Evolutionary conservation across 805 yeast genomes (phyloP).

Genomic region (Candida ficus): DNA sequence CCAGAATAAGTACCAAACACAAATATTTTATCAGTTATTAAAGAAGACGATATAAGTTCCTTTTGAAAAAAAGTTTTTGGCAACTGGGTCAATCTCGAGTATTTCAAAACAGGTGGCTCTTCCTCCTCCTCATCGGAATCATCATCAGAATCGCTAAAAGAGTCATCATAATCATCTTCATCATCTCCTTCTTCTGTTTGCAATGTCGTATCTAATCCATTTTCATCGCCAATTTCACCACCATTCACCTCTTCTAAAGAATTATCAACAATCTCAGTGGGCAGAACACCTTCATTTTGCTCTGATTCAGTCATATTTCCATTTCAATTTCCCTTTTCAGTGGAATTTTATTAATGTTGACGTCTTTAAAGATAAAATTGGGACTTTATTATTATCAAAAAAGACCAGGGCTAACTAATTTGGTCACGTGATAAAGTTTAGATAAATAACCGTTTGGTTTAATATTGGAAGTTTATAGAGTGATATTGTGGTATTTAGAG

Average conservation of each 20-base stretch:
- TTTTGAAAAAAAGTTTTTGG: constrained; percentile 66
- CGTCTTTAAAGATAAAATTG: no score
- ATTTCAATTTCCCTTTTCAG: no score
- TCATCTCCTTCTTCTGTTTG: background rate
- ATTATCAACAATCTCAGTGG: no score
- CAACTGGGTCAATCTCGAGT: constrained; percentile 60
- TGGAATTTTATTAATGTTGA: no score
- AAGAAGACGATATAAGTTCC: constrained; percentile 75
- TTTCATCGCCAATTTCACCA: background rate
- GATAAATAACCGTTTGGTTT: no score
- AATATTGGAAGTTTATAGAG: no score
- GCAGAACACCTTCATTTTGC: background rate
- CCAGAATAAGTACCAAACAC: constrained; percentile 92
- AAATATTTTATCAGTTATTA: constrained; percentile 53
- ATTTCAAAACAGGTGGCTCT: constrained; percentile 71
- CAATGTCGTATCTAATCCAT: no score
- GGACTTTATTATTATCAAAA: no score
- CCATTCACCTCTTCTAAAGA: background rate
- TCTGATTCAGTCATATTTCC: background rate
- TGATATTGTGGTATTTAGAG: no score
- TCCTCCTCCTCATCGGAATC: constrained; percentile 44
- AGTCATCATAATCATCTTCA: constrained; percentile 9
- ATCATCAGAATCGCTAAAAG: constrained; percentile 1
- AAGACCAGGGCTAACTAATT: no score
- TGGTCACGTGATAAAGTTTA: no score